These are phyloP conservation scores for Citrullus amarus DNA, from an alignment of 306 rosid genomes.

Conservation along the genomic window DNA sequence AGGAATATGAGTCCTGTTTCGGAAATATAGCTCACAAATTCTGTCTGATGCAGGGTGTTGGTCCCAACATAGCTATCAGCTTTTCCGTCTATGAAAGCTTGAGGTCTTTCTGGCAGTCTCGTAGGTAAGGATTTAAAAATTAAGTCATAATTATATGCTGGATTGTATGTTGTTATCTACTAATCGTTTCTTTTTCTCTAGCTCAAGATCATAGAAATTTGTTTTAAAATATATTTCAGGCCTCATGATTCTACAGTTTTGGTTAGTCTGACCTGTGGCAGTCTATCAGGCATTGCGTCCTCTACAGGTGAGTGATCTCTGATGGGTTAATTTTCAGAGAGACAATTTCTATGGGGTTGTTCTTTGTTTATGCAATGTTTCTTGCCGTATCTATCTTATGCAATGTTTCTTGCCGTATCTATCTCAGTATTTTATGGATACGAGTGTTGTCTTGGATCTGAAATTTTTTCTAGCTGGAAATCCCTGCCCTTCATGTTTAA, in stretches of 20 bases:
- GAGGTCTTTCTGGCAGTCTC: constrained; percentile 70
- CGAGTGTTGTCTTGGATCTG: neutral
- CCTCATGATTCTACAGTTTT: constrained; percentile 57
- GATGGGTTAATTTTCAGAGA: constrained; percentile 4
- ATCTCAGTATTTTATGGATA: neutral
- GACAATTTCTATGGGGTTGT: neutral
- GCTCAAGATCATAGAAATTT: neutral
- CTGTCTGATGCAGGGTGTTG: constrained; percentile 66
- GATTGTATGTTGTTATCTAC: neutral
- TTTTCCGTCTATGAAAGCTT: constrained; percentile 82
- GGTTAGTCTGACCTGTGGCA: constrained; percentile 85
- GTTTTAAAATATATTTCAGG: constrained; percentile 23
- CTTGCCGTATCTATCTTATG: neutral
- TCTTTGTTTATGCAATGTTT: neutral
- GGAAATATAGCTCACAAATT: constrained; percentile 11
- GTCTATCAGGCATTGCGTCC: constrained; percentile 93
- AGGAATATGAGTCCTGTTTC: neutral
- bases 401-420: neutral
- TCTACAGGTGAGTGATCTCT: constrained; percentile 81
- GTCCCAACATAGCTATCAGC: constrained; percentile 91
- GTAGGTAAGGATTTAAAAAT: constrained; percentile 36
- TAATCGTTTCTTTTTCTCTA: neutral
- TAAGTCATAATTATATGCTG: neutral
- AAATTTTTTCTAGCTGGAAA: neutral
- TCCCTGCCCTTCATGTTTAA: neutral